Evolutionary conservation across 768 basidiomycete species (phyloP), one percentile per base, ranked within the genome.

Genomic region (Auriculariales sp.): DNA sequence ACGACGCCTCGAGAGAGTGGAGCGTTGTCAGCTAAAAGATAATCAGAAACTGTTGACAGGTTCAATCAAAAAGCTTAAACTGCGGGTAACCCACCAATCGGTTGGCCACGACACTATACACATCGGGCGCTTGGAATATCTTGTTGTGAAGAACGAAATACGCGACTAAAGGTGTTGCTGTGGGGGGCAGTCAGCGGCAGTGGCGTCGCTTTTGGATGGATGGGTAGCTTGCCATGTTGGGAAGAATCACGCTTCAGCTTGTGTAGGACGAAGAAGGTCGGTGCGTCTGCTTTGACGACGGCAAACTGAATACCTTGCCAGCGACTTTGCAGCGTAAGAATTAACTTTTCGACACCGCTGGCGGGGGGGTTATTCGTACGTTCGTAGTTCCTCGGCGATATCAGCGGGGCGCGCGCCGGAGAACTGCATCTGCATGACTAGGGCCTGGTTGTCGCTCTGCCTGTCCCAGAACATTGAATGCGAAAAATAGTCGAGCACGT

Each of bases 381-480:
- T n/a, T n/a, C n/a, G n/a, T n/a, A n/a, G n/a, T 60, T 93, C 87
- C 54, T 86, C 86, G 9, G 81, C 79, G 62, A 92, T 91, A 55
- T 92, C 83, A 6, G 72, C 68, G 50, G 89, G 66, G 9, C 83
- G 77, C 27, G 76, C 67, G n/a, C 83, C 87, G 0, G 84, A 83
- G 59, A 88, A 83, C 68, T 83, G 81, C 0, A 87, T 92, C 64
- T 94, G 91, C 91, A 94, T 94, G 57, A 89, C 82, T 36, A 94
- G 68, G 28, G 85, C 80, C 58, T 91, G 86, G 63, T 94, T 94
- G 64, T 83, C 92, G 67, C 85, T 90, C 65, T 87, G 84, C 64
- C 88, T 88, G 66, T 93, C 90, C 62, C 90, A 94, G 69, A 91
- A 93, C 78, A 90, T 90, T 27, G 88, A 91, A 1, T 78, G 78